These are phyloP conservation scores for Raffaelea ambrosiae DNA, from an alignment of 2,329 filamentous ascomycete species.

Conservation along the genomic window DNA sequence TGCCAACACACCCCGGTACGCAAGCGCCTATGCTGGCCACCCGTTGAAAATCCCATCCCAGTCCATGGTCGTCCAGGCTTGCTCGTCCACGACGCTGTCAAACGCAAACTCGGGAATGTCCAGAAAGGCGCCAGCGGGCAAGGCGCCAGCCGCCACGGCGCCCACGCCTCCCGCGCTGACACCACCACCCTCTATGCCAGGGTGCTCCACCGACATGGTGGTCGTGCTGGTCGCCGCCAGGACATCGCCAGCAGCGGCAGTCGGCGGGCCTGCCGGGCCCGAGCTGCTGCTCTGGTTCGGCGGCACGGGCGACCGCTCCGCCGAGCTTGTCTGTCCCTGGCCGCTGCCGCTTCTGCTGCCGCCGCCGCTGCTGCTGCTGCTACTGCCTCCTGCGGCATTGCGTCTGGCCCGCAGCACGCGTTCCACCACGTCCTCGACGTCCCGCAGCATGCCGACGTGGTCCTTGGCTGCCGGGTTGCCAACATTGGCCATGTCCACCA, in stretches of 20 bases:
- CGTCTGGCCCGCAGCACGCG: background rate
- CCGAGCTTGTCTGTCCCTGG: background rate
- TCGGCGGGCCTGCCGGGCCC: too few relatives aligned
- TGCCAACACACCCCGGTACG: too few relatives aligned
- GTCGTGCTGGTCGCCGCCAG: background rate
- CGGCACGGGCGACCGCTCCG: too few relatives aligned
- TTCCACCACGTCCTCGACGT: slow-evolving; percentile 11
- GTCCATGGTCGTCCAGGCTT: slow-evolving; percentile 1
- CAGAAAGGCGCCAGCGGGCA: background rate
- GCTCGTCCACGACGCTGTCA: background rate
- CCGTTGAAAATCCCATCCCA: slow-evolving; percentile 2
- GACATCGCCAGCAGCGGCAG: background rate
- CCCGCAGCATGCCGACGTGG: slow-evolving; percentile 9
- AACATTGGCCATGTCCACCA: slow-evolving; percentile 9
- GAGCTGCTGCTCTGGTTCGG: background rate
- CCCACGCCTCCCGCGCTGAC: too few relatives aligned
- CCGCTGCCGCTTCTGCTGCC: too few relatives aligned
- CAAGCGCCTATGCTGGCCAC: background rate
- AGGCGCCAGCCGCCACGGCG: background rate
- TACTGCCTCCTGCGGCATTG: too few relatives aligned
- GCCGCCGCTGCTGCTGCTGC: too few relatives aligned
- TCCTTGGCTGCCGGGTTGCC: slow-evolving; percentile 11
- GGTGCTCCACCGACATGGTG: background rate
- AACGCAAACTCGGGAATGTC: background rate
- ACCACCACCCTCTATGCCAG: too few relatives aligned